phyloP scores from a whole-genome alignment of 176 grass and related monocot genomes.

The Sorghum bicolor region Sorghum_bicolor_NCBIv3 NC_012870.2:14160001-14160500 shows the following conservation, averaged over 20 bases:
- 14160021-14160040: background rate
- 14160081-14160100: background rate
- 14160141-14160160: background rate
- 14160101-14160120: background rate
- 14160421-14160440: conserved; percentile 59
- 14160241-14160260: conserved; percentile 27
- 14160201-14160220: conserved; percentile 51
- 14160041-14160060: background rate
- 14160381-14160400: background rate
- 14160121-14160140: background rate
- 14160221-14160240: conserved; percentile 16
- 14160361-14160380: conserved; percentile 15
- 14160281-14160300: conserved; percentile 7
- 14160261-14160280: conserved; percentile 8
- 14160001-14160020: background rate
- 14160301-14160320: conserved; percentile 20
- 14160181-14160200: conserved; percentile 33
- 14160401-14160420: conserved; percentile 22
- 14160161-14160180: conserved; percentile 7
- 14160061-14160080: background rate
- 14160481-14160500: conserved; percentile 28
- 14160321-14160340: background rate
- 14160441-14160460: conserved; percentile 52
- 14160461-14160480: conserved; percentile 83
- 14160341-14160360: conserved; percentile 1